phyloP scores from a whole-genome alignment of 2,329 filamentous ascomycete species.

The Colletotrichum salicis region DNA sequence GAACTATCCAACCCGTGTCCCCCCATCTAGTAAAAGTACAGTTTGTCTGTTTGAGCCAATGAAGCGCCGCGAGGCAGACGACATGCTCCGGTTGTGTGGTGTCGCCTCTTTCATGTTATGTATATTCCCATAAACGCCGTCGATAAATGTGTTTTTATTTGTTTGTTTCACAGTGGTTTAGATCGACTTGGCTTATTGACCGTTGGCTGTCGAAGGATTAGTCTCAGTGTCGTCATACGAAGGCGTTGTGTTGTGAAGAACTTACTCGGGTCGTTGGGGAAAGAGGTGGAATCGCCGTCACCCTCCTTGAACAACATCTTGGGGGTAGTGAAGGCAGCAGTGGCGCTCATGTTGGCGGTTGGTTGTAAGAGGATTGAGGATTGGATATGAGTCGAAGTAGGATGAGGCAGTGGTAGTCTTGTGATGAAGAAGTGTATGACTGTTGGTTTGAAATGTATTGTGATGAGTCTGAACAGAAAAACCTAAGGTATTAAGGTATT shows the following conservation, averaged over 20 bases:
- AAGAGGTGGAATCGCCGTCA: neutral
- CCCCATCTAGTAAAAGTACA: neutral
- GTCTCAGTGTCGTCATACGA: too few species aligned
- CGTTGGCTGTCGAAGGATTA: neutral
- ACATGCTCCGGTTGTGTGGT: neutral
- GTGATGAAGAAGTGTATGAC: neutral
- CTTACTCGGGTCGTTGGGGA: conserved; percentile 22
- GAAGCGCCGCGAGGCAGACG: conserved; percentile 17
- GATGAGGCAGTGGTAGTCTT: neutral
- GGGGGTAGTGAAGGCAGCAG: neutral
- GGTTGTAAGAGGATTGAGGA: neutral
- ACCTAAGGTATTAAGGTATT: neutral
- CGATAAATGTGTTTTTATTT: neutral
- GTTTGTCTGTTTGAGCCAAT: conserved; percentile 21
- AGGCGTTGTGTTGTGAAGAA: neutral
- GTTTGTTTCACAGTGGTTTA: neutral
- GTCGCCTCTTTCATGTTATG: neutral
- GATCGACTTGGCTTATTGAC: conserved; percentile 1
- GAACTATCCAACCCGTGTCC: neutral
- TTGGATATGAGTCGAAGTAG: neutral
- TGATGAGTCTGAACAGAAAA: neutral
- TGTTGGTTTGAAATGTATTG: neutral
- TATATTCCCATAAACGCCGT: conserved; percentile 15
- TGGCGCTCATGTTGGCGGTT: neutral
- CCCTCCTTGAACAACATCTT: neutral